Conservation (phyloP, 768 basidiomycete genomes). For the Trametes punicea region DNA sequence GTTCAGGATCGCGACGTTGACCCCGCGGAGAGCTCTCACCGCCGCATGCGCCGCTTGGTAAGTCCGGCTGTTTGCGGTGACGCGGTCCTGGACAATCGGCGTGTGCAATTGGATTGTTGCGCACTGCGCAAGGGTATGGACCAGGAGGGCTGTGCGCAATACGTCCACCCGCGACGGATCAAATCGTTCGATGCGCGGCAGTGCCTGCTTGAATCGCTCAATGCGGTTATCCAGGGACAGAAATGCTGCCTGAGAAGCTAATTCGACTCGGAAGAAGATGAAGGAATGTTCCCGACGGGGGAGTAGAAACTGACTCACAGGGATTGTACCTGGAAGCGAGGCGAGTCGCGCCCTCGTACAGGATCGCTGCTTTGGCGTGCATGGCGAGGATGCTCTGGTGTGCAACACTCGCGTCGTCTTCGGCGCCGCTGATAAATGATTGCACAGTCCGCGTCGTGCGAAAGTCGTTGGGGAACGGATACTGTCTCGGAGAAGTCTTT, state of each 20-base stretch:
- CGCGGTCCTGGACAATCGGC: constrained; percentile 14
- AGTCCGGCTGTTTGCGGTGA: constrained; percentile 17
- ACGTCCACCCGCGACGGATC: constrained; percentile 15
- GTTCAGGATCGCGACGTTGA: constrained; percentile 12
- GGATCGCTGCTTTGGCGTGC: constrained; percentile 51
- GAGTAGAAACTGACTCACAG: constrained; percentile 19
- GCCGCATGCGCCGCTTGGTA: constrained; percentile 24
- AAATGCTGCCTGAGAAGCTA: constrained; percentile 25
- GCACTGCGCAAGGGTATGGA: constrained; percentile 27
- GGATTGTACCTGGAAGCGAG: constrained; percentile 41
- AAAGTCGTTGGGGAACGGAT: constrained; percentile 41
- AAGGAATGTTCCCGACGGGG: neutral
- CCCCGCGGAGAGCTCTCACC: constrained; percentile 10
- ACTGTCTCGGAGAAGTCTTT: constrained; percentile 36
- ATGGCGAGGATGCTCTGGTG: constrained; percentile 38
- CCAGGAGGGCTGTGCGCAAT: constrained; percentile 24
- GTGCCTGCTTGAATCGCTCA: constrained; percentile 27
- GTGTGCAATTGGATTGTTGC: constrained; percentile 33
- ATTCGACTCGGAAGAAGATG: constrained; percentile 10
- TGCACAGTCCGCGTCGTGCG: constrained; percentile 47
- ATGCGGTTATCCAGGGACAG: constrained; percentile 29
- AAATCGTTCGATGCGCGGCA: constrained; percentile 21
- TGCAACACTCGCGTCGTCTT: constrained; percentile 24
- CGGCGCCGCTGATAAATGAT: constrained; percentile 41
- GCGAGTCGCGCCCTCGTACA: constrained; percentile 56